A percentile compares a stretch with the other conserved stretches of the same genome.
phyloP scores from a whole-genome alignment of 1,284 basidiomycete species.

The Inonotus obliquus region DNA sequence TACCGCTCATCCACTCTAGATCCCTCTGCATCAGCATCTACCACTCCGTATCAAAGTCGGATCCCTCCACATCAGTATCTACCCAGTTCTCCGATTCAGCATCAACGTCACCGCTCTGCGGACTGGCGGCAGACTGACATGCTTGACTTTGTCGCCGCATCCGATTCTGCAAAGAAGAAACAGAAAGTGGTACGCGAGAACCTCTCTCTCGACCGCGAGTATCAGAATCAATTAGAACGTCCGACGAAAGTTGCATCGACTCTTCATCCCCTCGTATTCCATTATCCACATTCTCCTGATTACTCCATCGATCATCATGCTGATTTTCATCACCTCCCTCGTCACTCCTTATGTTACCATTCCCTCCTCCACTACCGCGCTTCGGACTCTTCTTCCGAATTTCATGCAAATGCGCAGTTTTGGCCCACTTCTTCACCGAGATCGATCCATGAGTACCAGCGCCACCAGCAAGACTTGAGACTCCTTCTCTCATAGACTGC shows the following conservation, averaged over 20 bases:
- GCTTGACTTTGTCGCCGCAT: slow-evolving; percentile 2
- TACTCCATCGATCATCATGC: not conserved
- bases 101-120: slow-evolving; percentile 9
- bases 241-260: not conserved
- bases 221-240: not conserved
- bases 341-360: no score
- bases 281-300: not conserved
- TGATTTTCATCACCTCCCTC: no score
- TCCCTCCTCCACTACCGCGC: not conserved
- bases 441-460: slow-evolving; percentile 29
- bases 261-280: not conserved
- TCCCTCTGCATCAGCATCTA: not conserved
- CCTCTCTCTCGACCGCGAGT: no score
- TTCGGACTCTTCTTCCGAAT: slow-evolving; percentile 1
- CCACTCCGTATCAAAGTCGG: slow-evolving; percentile 11
- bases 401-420: slow-evolving; percentile 70
- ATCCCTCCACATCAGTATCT: slow-evolving; percentile 22
- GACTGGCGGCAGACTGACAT: not conserved
- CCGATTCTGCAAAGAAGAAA: slow-evolving; percentile 14
- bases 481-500: slow-evolving; percentile 23
- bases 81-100: slow-evolving; percentile 22
- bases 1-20: not conserved
- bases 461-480: slow-evolving; percentile 9
- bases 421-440: slow-evolving; percentile 58
- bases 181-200: slow-evolving; percentile 4